These are phyloP conservation scores for Penicillium fimorum DNA, from an alignment of 495 filamentous ascomycete genomes.

Conservation along the genomic window DNA sequence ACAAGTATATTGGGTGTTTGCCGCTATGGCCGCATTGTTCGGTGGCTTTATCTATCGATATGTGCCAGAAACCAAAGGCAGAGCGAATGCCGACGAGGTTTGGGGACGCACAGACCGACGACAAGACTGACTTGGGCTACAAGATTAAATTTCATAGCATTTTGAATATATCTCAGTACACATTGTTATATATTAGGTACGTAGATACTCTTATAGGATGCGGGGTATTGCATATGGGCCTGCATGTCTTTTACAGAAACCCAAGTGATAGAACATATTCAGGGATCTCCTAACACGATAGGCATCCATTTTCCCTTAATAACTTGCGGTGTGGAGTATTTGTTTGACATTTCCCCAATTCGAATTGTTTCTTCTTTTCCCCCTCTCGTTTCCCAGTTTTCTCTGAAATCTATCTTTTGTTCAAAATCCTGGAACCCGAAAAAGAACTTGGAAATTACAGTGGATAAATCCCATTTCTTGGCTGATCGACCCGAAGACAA, in stretches of 20 bases:
- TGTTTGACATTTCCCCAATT: constrained; percentile 4
- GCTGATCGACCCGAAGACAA: constrained; percentile 14
- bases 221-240: constrained; percentile 5
- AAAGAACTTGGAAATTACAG: neutral
- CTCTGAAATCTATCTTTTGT: neutral
- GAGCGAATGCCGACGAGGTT: constrained; percentile 77
- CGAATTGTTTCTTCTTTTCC: constrained; percentile 2
- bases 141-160: no score
- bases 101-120: constrained; percentile 63
- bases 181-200: no score
- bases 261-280: neutral
- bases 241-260: neutral
- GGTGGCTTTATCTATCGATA: constrained; percentile 63
- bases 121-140: constrained; percentile 27
- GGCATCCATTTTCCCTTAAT: constrained; percentile 7
- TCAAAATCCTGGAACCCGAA: no score
- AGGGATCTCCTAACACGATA: neutral
- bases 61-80: constrained; percentile 85
- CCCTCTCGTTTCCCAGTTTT: neutral
- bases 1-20: constrained; percentile 85
- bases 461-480: constrained; percentile 2
- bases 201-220: constrained; percentile 4
- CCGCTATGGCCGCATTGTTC: constrained; percentile 64
- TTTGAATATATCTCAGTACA: no score
- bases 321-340: constrained; percentile 12